Evolutionary conservation across 345 rosid species (phyloP).

Genomic region (Pistacia vera): DNA sequence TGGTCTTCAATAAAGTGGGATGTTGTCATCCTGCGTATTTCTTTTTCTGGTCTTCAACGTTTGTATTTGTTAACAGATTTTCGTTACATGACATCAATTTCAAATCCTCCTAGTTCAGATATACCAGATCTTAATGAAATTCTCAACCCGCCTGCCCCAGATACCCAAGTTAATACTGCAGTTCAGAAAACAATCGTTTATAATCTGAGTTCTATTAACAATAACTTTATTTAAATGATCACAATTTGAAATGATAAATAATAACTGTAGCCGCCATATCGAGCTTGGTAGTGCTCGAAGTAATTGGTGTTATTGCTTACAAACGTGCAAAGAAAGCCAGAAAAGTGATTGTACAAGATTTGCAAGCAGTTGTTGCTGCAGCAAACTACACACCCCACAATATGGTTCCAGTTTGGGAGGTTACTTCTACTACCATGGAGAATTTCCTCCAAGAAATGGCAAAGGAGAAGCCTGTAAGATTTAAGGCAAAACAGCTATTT

Average conservation of each 20-base stretch:
- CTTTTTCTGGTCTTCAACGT: too few relatives aligned
- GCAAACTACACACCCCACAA: neutral
- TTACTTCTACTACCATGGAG: constrained; percentile 10
- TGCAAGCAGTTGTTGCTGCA: neutral
- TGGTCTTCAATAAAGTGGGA: too few relatives aligned
- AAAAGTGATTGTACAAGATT: neutral
- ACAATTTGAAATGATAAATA: neutral
- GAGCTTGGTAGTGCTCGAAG: neutral
- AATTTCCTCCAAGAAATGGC: constrained; percentile 17
- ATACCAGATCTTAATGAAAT: too few relatives aligned
- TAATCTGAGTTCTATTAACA: too few relatives aligned
- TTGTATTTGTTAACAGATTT: too few relatives aligned
- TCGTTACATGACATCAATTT: too few relatives aligned
- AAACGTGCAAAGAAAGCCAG: neutral
- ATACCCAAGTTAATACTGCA: too few relatives aligned
- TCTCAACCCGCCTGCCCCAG: too few relatives aligned
- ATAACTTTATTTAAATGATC: too few relatives aligned
- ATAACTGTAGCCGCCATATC: neutral
- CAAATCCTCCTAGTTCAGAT: too few relatives aligned
- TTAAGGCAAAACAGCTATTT: constrained; percentile 15
- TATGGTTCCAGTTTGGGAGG: neutral
- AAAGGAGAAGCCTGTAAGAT: constrained; percentile 20
- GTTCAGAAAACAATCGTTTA: too few relatives aligned
- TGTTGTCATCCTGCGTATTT: too few relatives aligned
- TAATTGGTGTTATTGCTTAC: neutral